These are phyloP conservation scores for Epicoccum sorghinum DNA, from an alignment of 2,329 filamentous ascomycete genomes.

Conservation along the genomic window DNA sequence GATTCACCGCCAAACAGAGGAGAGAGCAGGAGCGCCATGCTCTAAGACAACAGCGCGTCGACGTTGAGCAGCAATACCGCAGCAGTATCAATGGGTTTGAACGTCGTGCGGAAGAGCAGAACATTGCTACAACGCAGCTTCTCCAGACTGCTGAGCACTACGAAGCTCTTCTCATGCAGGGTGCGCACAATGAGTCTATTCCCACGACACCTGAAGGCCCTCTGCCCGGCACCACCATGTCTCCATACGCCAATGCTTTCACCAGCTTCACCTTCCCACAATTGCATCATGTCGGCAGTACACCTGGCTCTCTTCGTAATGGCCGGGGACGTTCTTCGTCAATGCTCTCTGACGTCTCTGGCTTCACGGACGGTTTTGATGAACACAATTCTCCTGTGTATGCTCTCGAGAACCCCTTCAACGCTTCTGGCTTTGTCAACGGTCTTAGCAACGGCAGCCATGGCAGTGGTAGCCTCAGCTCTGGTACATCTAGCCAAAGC, in stretches of 20 bases:
- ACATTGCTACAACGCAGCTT: conserved; percentile 45
- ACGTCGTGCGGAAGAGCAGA: conserved; percentile 47
- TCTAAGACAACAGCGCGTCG: conserved; percentile 41
- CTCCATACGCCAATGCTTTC: conserved; percentile 42
- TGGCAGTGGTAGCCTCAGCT: conserved; percentile 56
- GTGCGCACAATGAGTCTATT: conserved; percentile 48
- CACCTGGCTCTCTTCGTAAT: conserved; percentile 43
- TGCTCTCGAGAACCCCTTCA: conserved; percentile 45
- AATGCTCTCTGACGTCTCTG: conserved; percentile 59
- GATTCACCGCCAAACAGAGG: conserved; percentile 65
- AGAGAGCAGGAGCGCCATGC: conserved; percentile 50
- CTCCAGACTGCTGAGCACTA: conserved; percentile 46
- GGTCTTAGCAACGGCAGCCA: conserved; percentile 51
- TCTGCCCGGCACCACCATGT: conserved; percentile 59
- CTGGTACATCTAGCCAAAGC: conserved; percentile 49
- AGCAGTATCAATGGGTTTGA: conserved; percentile 48
- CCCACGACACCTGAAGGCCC: conserved; percentile 65
- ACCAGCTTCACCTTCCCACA: conserved; percentile 47
- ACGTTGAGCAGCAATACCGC: conserved; percentile 47
- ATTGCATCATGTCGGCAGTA: conserved; percentile 39
- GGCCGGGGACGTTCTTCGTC: conserved; percentile 57
- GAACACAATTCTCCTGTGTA: conserved; percentile 37
- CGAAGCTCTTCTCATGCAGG: conserved; percentile 50
- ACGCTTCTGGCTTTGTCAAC: conserved; percentile 46
- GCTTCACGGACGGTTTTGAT: conserved; percentile 56